Evolutionary conservation across 2,329 filamentous ascomycete species (phyloP).

Genomic region (Trichoderma afroharzianum): DNA sequence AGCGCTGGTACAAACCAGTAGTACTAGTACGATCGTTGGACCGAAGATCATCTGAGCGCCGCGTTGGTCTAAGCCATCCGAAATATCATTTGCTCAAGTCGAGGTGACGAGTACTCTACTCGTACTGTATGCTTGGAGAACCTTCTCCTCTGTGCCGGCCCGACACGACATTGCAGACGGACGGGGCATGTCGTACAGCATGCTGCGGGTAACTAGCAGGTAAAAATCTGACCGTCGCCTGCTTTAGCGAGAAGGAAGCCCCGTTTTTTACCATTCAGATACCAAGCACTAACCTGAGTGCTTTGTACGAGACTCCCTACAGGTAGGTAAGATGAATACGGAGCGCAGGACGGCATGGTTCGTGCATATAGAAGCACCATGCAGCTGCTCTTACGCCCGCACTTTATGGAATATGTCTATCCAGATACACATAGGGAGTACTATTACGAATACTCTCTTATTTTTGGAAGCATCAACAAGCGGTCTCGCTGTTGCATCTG

Average conservation of each 20-base stretch:
- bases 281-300: background rate
- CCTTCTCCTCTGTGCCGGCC: slow-evolving; percentile 3
- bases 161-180: slow-evolving; percentile 11
- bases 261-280: background rate
- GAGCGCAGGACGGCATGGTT: background rate
- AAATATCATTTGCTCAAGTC: background rate
- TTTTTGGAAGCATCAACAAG: background rate
- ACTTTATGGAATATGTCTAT: background rate
- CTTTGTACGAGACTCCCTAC: background rate
- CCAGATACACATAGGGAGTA: background rate
- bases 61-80: background rate
- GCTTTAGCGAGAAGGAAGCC: slow-evolving; percentile 11
- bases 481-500: background rate
- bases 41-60: background rate
- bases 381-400: background rate
- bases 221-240: slow-evolving; percentile 10
- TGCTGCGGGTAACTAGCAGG: slow-evolving; percentile 3
- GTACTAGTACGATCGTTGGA: background rate
- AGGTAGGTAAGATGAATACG: background rate
- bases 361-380: background rate
- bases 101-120: background rate
- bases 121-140: background rate
- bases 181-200: slow-evolving; percentile 14
- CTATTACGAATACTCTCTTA: background rate
- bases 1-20: background rate